These are phyloP conservation scores for Vinca major DNA, from an alignment of 305 asterid species.

Conservation along the genomic window DNA sequence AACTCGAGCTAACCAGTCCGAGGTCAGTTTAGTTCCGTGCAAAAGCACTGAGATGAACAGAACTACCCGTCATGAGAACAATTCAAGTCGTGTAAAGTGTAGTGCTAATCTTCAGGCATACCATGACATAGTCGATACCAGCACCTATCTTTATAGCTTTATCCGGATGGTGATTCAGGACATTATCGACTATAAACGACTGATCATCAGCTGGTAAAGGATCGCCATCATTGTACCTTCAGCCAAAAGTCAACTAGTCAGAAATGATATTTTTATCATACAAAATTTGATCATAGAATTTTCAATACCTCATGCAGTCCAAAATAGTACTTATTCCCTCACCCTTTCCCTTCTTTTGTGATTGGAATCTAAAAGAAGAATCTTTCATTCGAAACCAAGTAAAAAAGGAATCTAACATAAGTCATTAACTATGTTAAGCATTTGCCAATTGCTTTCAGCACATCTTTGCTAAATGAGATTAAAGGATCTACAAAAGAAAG, in stretches of 20 bases:
- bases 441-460: background rate
- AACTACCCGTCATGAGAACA: background rate
- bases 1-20: background rate
- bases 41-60: background rate
- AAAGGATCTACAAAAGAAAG: background rate
- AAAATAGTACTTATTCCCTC: background rate
- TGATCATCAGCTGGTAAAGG: conserved; percentile 78
- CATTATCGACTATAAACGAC: conserved; percentile 55
- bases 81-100: background rate
- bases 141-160: conserved; percentile 70
- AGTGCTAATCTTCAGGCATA: conserved; percentile 23
- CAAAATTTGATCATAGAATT: background rate
- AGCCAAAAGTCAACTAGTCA: conserved; percentile 6
- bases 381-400: background rate
- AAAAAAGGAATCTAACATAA: background rate
- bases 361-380: background rate
- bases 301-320: background rate
- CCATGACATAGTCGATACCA: conserved; percentile 70
- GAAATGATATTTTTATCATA: background rate
- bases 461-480: background rate
- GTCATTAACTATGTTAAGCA: background rate
- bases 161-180: conserved; percentile 76
- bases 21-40: background rate
- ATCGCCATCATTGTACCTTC: conserved; percentile 85
- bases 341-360: background rate